Evolutionary conservation across 305 asterid genomes (phyloP).

Genomic region (Solanum hybrid): DNA sequence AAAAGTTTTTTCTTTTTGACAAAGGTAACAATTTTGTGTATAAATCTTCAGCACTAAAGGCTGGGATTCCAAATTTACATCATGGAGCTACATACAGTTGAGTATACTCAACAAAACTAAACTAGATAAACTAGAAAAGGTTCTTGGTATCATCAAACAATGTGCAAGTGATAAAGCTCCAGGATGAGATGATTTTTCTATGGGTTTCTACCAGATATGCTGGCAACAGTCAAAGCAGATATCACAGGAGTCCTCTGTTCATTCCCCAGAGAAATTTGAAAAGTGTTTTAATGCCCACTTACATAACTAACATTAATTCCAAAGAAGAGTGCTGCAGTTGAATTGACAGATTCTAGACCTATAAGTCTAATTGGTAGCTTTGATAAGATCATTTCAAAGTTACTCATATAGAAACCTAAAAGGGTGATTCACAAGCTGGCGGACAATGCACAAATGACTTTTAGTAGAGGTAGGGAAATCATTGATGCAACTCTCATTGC

Average conservation of each 20-base stretch:
- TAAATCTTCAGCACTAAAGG: too few species aligned
- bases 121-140: neutral
- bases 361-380: neutral
- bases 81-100: too few species aligned
- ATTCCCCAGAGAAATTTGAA: neutral
- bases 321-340: neutral
- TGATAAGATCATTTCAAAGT: neutral
- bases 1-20: neutral
- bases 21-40: too few species aligned
- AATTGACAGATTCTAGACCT: neutral
- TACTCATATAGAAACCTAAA: neutral
- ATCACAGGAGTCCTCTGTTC: neutral
- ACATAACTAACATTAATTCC: neutral
- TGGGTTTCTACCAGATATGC: neutral
- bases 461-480: neutral
- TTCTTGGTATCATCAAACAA: neutral
- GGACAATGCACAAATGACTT: neutral
- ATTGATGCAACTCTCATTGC: neutral
- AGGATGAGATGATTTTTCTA: neutral
- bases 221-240: neutral
- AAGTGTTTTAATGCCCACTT: neutral
- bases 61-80: too few species aligned
- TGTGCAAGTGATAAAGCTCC: neutral
- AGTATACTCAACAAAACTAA: too few species aligned
- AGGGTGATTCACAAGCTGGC: neutral